Conservation (phyloP, 805 yeast genomes). For the Yamadazyma takamatsuzukensis region DNA sequence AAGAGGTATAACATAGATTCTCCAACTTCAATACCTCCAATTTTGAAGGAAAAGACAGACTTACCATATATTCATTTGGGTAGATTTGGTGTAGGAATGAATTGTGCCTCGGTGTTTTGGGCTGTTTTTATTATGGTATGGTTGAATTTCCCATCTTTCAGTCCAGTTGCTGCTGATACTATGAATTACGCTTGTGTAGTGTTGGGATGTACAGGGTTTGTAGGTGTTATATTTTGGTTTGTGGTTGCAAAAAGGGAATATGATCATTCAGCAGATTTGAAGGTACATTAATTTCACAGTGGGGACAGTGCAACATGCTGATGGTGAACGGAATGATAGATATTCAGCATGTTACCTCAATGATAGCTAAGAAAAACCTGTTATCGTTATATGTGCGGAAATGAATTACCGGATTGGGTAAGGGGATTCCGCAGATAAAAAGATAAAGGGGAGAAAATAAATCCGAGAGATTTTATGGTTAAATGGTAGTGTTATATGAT, state of each 20-base stretch:
- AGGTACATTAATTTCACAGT: constrained; percentile 1
- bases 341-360: no score
- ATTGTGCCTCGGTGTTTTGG: constrained; percentile 17
- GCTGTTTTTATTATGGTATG: constrained; percentile 17
- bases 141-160: constrained; percentile 15
- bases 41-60: constrained; percentile 4
- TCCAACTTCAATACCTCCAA: constrained; percentile 1
- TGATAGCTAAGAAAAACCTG: no score
- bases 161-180: constrained; percentile 15
- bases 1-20: constrained; percentile 7
- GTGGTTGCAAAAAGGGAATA: constrained; percentile 11
- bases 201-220: constrained; percentile 14
- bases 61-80: constrained; percentile 16
- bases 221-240: constrained; percentile 19
- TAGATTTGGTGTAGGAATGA: constrained; percentile 13
- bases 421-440: no score
- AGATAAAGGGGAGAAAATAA: no score
- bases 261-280: constrained; percentile 10
- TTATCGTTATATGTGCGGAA: no score
- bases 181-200: constrained; percentile 23
- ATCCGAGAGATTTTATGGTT: no score
- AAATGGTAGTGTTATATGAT: no score
- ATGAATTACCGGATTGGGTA: no score
- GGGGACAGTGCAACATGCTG: background rate
- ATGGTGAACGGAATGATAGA: no score